Conservation (phyloP, 2,329 filamentous ascomycete genomes). For the Pseudocercospora fuligena region DNA sequence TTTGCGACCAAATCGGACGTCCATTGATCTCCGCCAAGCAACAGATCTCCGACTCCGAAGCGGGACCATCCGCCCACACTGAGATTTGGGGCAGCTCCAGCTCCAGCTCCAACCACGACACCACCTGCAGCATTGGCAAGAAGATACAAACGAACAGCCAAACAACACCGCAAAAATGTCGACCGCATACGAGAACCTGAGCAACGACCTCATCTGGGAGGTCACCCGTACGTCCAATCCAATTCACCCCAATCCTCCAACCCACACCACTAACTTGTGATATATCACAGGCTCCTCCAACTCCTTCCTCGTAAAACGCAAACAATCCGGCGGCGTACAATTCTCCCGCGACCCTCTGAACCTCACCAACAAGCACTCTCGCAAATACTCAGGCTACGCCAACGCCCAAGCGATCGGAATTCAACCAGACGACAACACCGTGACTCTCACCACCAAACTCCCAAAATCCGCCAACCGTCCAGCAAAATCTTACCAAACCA, state of each 20-base stretch:
- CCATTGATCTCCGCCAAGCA: conserved; percentile 2
- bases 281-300: conserved; percentile 74
- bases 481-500: conserved; percentile 66
- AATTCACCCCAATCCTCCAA: neutral
- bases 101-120: conserved; percentile 4
- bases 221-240: conserved; percentile 76
- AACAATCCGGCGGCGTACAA: conserved; percentile 75
- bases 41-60: conserved; percentile 9
- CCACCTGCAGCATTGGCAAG: conserved; percentile 2
- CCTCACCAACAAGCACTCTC: conserved; percentile 85
- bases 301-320: conserved; percentile 90
- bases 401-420: conserved; percentile 87
- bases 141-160: neutral
- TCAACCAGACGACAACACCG: conserved; percentile 75
- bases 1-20: neutral
- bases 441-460: conserved; percentile 87
- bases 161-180: conserved; percentile 61
- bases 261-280: neutral
- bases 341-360: conserved; percentile 96
- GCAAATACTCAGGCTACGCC: conserved; percentile 93
- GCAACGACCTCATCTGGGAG: conserved; percentile 92
- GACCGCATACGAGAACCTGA: conserved; percentile 68
- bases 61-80: neutral
- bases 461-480: conserved; percentile 73
- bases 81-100: conserved; percentile 10